A percentile compares a stretch with the other conserved stretches of the same genome.
Evolutionary conservation across 352 stramenopile genomes (phyloP).

Genomic region (Phytophthora cactorum): DNA sequence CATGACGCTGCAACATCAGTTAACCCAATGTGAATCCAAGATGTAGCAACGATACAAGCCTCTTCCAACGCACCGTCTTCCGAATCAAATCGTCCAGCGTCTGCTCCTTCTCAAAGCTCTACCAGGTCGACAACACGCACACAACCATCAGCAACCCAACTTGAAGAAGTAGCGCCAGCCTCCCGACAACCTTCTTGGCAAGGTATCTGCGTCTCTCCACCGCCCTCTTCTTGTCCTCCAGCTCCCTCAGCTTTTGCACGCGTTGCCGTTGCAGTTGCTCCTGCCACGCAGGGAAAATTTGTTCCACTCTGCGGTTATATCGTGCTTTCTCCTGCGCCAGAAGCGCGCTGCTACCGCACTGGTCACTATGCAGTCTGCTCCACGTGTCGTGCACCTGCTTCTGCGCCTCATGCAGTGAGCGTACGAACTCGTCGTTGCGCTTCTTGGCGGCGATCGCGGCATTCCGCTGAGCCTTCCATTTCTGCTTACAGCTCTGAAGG

Average conservation of each 20-base stretch:
- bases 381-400: slow-evolving; percentile 56
- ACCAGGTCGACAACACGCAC: slow-evolving; percentile 1
- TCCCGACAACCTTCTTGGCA: slow-evolving; percentile 65
- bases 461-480: slow-evolving; percentile 61
- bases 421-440: slow-evolving; percentile 74
- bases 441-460: slow-evolving; percentile 50
- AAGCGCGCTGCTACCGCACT: slow-evolving; percentile 45
- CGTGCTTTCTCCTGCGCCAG: slow-evolving; percentile 66
- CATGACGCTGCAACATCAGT: slow-evolving; percentile 50
- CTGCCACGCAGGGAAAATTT: slow-evolving; percentile 78
- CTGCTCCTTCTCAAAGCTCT: slow-evolving; percentile 87
- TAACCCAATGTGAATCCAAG: neutral
- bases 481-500: slow-evolving; percentile 67
- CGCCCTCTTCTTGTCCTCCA: slow-evolving; percentile 78
- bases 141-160: neutral
- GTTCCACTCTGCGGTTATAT: slow-evolving; percentile 68
- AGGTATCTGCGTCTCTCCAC: slow-evolving; percentile 74
- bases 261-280: slow-evolving; percentile 62
- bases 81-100: slow-evolving; percentile 70
- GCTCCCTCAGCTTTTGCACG: slow-evolving; percentile 57
- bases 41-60: neutral
- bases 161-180: neutral
- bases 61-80: slow-evolving; percentile 53
- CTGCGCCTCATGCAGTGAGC: slow-evolving; percentile 55
- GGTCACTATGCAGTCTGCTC: slow-evolving; percentile 45